Conservation (phyloP, 768 basidiomycete genomes). For the Mycena leptocephala region DNA sequence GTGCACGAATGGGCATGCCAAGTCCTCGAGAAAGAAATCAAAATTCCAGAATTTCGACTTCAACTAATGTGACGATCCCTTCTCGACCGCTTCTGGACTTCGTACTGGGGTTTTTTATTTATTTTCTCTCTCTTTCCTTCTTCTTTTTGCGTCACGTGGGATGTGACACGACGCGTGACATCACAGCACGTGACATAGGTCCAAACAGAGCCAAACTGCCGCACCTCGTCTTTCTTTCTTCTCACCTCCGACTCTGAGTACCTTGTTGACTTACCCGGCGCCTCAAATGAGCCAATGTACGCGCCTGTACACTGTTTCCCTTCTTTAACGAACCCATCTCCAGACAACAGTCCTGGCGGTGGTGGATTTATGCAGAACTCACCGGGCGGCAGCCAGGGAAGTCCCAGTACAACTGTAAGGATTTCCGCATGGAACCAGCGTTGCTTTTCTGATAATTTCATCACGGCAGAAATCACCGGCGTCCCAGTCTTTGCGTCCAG, state of each 20-base stretch:
- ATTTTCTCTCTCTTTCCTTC: too few relatives aligned
- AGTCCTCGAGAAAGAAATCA: too few relatives aligned
- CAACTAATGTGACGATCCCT: too few relatives aligned
- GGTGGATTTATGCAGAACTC: slow-evolving; percentile 63
- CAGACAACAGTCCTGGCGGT: slow-evolving; percentile 60
- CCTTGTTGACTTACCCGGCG: neutral
- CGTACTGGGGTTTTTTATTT: too few relatives aligned
- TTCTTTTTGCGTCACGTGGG: too few relatives aligned
- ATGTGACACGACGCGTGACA: slow-evolving; percentile 16
- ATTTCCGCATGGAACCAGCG: neutral
- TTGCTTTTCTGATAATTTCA: neutral
- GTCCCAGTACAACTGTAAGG: slow-evolving; percentile 70
- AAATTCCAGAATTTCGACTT: too few relatives aligned
- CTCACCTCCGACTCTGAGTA: neutral
- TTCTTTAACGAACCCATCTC: slow-evolving; percentile 11
- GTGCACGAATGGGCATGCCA: too few relatives aligned
- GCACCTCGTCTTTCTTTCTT: neutral
- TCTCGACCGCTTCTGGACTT: too few relatives aligned
- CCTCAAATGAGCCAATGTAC: slow-evolving; percentile 53
- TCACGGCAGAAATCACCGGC: slow-evolving; percentile 56
- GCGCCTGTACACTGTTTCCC: slow-evolving; percentile 1
- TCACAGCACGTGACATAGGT: slow-evolving; percentile 1
- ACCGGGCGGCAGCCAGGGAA: slow-evolving; percentile 72
- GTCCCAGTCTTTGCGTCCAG: slow-evolving; percentile 55
- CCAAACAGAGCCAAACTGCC: neutral